Percentiles rank a stretch among this genome's conserved stretches.
Conservation (phyloP, 768 basidiomycete genomes). For the Suillus fuscotomentosus region DNA sequence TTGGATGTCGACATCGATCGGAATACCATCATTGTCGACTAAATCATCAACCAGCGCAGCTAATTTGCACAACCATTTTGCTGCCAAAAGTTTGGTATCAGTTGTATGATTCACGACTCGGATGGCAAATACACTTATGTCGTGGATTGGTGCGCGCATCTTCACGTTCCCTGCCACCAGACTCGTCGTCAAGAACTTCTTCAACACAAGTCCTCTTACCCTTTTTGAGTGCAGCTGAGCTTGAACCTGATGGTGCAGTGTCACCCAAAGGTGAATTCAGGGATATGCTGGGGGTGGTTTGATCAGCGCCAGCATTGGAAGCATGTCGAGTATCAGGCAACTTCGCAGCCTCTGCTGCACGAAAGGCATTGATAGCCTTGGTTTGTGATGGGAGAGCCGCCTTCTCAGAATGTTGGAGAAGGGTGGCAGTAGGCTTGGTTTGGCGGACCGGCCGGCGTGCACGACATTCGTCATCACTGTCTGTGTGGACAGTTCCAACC, state of each 20-base stretch:
- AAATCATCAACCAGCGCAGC: background rate
- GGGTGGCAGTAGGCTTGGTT: background rate
- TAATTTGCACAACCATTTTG: background rate
- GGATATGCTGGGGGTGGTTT: background rate
- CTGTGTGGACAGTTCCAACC: background rate
- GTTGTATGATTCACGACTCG: background rate
- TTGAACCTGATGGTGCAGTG: background rate
- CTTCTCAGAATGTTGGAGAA: background rate
- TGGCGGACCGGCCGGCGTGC: background rate
- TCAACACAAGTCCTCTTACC: background rate
- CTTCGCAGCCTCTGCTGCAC: background rate
- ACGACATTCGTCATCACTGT: background rate
- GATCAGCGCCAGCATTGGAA: background rate
- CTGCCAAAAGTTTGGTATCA: background rate
- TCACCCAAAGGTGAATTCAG: background rate
- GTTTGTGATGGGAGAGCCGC: background rate
- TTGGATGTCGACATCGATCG: conserved; percentile 10
- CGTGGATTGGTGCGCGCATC: background rate
- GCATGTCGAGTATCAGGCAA: background rate
- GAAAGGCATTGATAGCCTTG: background rate
- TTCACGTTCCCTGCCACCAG: background rate
- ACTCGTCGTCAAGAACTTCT: background rate
- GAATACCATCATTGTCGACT: conserved; percentile 13
- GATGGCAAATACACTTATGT: background rate
- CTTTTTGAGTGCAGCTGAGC: background rate